These are phyloP conservation scores for Elsinoe necatrix DNA, from an alignment of 2,329 filamentous ascomycete species.

Conservation along the genomic window DNA sequence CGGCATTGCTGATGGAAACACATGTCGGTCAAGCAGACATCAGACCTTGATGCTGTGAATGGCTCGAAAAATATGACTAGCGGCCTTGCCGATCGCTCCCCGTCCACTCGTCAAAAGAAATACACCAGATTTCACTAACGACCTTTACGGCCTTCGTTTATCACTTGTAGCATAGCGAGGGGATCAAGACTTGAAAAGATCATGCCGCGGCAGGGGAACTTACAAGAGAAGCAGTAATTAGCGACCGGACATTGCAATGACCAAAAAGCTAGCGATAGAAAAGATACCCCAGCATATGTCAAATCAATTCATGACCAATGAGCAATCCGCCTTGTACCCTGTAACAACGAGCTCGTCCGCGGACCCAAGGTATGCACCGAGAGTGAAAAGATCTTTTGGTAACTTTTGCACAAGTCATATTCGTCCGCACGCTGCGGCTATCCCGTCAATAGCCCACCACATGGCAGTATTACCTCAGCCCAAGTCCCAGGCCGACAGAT, in stretches of 20 bases:
- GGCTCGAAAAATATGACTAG: background rate
- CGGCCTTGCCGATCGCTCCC: background rate
- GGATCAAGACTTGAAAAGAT: background rate
- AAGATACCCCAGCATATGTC: conserved; percentile 2
- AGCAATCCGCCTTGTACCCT: background rate
- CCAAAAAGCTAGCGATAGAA: background rate
- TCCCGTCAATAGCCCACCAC: background rate
- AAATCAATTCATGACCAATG: conserved; percentile 5
- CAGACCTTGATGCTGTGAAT: background rate
- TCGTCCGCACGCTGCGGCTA: background rate
- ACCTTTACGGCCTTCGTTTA: background rate
- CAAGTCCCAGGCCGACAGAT: background rate
- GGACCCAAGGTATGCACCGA: background rate
- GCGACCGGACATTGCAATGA: background rate
- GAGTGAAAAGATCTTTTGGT: background rate
- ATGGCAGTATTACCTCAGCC: background rate
- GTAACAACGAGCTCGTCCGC: background rate
- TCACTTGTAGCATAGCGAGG: background rate
- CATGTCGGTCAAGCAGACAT: background rate
- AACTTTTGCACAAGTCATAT: background rate
- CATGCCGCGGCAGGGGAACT: background rate
- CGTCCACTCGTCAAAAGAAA: background rate
- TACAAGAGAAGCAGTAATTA: background rate
- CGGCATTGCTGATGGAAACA: background rate
- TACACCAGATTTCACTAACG: background rate